Percentiles rank a stretch among this genome's conserved stretches.
phyloP scores from a whole-genome alignment of 2,329 filamentous ascomycete species.

The Alternaria sp. region DNA sequence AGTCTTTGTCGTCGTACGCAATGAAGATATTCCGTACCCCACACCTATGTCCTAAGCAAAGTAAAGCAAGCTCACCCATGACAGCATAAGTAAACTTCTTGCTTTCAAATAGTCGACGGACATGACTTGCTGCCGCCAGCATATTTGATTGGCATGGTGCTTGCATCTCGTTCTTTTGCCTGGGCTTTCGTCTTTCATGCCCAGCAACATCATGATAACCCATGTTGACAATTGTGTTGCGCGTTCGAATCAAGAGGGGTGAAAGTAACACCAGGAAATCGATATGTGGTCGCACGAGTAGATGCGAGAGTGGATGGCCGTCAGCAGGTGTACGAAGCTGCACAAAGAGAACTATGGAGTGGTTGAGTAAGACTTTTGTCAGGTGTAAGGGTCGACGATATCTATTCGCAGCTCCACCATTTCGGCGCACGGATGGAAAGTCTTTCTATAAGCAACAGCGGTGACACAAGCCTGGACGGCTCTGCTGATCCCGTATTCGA shows the following conservation, averaged over 20 bases:
- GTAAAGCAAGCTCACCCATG: constrained; percentile 40
- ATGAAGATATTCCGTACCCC: constrained; percentile 42
- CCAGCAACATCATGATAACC: constrained; percentile 36
- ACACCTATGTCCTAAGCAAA: constrained; percentile 40
- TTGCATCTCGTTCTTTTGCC: constrained; percentile 18
- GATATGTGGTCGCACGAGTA: not conserved
- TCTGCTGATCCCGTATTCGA: constrained; percentile 5
- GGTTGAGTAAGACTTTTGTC: not conserved
- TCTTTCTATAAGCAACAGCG: constrained; percentile 9
- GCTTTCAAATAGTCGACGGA: constrained; percentile 38
- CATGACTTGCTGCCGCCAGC: constrained; percentile 35
- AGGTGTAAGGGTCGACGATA: not conserved
- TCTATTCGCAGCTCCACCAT: constrained; percentile 11
- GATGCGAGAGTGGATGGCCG: not conserved
- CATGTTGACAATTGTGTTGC: constrained; percentile 26
- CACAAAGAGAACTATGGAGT: not conserved
- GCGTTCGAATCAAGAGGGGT: not conserved
- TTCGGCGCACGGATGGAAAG: not conserved
- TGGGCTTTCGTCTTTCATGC: constrained; percentile 28
- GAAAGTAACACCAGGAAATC: not conserved
- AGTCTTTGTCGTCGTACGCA: constrained; percentile 43
- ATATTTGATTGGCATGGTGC: constrained; percentile 35
- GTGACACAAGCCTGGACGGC: constrained; percentile 12
- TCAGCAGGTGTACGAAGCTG: not conserved
- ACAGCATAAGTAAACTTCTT: constrained; percentile 42